Evolutionary conservation across 768 basidiomycete species (phyloP).

Genomic region (Xerocomellus intermedius): DNA sequence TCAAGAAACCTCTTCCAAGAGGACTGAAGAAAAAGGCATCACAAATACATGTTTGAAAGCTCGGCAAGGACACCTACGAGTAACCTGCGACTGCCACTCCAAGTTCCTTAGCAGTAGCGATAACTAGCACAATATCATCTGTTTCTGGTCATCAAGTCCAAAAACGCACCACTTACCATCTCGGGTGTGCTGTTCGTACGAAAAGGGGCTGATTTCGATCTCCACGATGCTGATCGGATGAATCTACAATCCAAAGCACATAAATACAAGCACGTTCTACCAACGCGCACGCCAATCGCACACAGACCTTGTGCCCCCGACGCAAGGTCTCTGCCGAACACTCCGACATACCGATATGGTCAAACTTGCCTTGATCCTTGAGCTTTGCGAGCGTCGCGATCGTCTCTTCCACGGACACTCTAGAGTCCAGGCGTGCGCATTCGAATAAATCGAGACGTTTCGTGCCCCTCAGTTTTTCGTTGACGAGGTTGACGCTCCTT

Average conservation of each 20-base stretch:
- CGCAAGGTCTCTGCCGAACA: slow-evolving; percentile 48
- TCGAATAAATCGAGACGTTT: slow-evolving; percentile 64
- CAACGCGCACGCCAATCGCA: too few relatives aligned
- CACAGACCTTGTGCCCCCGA: slow-evolving; percentile 28
- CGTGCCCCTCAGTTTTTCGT: slow-evolving; percentile 45
- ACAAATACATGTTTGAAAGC: too few relatives aligned
- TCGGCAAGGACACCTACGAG: slow-evolving; percentile 37
- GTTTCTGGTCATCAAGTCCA: neutral
- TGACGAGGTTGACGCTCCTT: slow-evolving; percentile 44
- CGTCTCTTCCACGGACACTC: slow-evolving; percentile 45
- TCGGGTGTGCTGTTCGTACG: slow-evolving; percentile 51
- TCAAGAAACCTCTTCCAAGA: slow-evolving; percentile 52
- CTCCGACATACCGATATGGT: slow-evolving; percentile 61
- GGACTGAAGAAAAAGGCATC: slow-evolving; percentile 34
- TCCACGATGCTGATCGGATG: slow-evolving; percentile 59
- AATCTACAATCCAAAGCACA: slow-evolving; percentile 34
- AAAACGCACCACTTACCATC: slow-evolving; percentile 28
- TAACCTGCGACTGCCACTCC: slow-evolving; percentile 60
- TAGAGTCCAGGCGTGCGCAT: slow-evolving; percentile 47
- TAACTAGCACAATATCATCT: slow-evolving; percentile 30
- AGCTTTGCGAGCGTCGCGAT: slow-evolving; percentile 44
- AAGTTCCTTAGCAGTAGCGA: slow-evolving; percentile 53
- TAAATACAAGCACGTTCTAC: too few relatives aligned
- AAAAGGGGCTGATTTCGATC: slow-evolving; percentile 66
- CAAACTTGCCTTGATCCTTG: slow-evolving; percentile 31